Percentiles rank a stretch among this genome's conserved stretches.
Evolutionary conservation across 768 basidiomycete genomes (phyloP).

Genomic region (Termitomyces sp.): DNA sequence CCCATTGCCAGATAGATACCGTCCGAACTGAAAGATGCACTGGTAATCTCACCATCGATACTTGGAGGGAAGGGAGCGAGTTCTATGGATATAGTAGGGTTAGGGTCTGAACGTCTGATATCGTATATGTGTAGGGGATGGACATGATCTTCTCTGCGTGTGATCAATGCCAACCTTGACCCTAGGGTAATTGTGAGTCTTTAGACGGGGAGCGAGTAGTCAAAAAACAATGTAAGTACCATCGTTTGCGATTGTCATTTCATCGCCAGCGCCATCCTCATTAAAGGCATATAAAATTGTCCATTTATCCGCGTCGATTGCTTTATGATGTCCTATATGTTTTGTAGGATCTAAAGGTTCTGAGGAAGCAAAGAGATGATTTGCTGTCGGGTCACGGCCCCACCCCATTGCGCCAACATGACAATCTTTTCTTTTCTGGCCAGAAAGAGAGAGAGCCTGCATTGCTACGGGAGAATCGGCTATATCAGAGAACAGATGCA

Average conservation of each 20-base stretch:
- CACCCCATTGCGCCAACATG: constrained; percentile 44
- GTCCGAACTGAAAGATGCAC: constrained; percentile 52
- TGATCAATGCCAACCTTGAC: constrained; percentile 25
- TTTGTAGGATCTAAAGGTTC: constrained; percentile 30
- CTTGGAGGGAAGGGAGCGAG: constrained; percentile 29
- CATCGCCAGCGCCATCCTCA: constrained; percentile 48
- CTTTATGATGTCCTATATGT: constrained; percentile 41
- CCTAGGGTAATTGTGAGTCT: constrained; percentile 18
- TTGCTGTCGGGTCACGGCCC: constrained; percentile 36
- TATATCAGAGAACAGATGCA: constrained; percentile 16
- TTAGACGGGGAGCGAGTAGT: neutral
- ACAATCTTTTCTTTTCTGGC: constrained; percentile 16
- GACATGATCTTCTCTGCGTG: constrained; percentile 18
- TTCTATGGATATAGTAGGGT: constrained; percentile 21
- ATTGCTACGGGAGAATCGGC: neutral
- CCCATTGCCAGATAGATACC: constrained; percentile 54
- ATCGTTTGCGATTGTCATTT: constrained; percentile 35
- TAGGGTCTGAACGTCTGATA: constrained; percentile 25
- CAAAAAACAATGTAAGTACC: constrained; percentile 25
- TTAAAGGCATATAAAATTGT: constrained; percentile 29
- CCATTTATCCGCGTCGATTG: constrained; percentile 34
- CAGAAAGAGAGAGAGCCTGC: constrained; percentile 10
- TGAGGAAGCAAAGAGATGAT: constrained; percentile 49
- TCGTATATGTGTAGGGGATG: constrained; percentile 50
- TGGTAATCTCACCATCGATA: constrained; percentile 40